phyloP scores from a whole-genome alignment of 176 grass and related monocot genomes.

The Tuctoria greenei region DNA sequence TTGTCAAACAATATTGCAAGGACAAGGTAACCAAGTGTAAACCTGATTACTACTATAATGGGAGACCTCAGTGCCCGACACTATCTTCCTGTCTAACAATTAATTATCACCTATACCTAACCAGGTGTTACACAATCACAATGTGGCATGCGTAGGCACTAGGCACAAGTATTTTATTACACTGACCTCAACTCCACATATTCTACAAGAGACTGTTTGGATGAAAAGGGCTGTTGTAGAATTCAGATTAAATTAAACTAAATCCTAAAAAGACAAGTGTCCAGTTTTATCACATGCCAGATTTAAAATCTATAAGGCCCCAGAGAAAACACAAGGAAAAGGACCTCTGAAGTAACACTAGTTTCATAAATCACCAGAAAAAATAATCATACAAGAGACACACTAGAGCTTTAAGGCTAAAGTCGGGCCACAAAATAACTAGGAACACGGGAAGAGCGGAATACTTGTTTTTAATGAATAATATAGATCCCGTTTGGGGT shows the following conservation, averaged over 20 bases:
- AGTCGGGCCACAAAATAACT: background rate
- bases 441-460: background rate
- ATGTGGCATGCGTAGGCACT: background rate
- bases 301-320: background rate
- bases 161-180: background rate
- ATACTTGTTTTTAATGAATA: background rate
- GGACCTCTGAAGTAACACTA: background rate
- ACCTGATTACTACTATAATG: background rate
- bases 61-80: background rate
- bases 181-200: background rate
- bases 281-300: background rate
- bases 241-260: background rate
- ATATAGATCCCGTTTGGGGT: too few relatives aligned
- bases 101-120: background rate
- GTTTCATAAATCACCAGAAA: background rate
- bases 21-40: background rate
- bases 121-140: background rate
- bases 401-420: background rate
- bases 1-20: background rate
- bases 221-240: background rate
- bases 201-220: background rate
- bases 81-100: background rate
- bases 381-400: background rate
- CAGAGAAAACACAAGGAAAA: background rate
- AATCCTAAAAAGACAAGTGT: background rate